Percentiles rank a stretch among this genome's conserved stretches.
Conservation (phyloP, 164 flowering plant genomes). For the Umbellularia californica region DNA sequence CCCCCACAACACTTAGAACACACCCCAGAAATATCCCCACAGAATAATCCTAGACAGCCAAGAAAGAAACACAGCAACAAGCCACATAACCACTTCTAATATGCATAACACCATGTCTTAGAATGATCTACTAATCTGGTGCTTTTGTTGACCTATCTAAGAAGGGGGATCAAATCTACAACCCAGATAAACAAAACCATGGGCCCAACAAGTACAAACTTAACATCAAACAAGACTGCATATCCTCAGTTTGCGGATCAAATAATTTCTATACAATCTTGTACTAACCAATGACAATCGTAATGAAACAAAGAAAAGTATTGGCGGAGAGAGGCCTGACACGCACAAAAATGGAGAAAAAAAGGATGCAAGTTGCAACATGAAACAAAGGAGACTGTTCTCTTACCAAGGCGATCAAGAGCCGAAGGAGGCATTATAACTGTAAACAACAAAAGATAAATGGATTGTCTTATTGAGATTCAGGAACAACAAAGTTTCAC, state of each 20-base stretch:
- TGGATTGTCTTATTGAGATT: neutral
- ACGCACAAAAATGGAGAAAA: no score
- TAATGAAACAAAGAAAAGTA: neutral
- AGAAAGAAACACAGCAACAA: neutral
- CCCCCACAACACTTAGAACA: neutral
- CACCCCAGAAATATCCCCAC: neutral
- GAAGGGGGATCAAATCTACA: neutral
- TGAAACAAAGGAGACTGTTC: neutral
- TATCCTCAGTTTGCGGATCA: neutral
- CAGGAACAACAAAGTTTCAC: neutral
- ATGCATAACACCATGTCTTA: neutral
- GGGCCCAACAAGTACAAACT: neutral
- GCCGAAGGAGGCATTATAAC: conserved; percentile 86
- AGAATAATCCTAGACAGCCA: neutral
- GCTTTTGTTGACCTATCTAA: neutral
- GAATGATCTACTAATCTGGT: neutral
- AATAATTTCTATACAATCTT: neutral
- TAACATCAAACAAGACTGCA: no score
- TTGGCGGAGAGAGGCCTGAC: no score
- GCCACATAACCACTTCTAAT: neutral
- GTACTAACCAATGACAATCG: neutral
- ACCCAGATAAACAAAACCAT: neutral
- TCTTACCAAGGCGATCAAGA: conserved; percentile 67
- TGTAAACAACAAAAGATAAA: conserved; percentile 20
- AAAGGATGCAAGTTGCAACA: no score